These are phyloP conservation scores for Glycine latifolia DNA, from an alignment of 306 rosid species.

Conservation along the genomic window DNA sequence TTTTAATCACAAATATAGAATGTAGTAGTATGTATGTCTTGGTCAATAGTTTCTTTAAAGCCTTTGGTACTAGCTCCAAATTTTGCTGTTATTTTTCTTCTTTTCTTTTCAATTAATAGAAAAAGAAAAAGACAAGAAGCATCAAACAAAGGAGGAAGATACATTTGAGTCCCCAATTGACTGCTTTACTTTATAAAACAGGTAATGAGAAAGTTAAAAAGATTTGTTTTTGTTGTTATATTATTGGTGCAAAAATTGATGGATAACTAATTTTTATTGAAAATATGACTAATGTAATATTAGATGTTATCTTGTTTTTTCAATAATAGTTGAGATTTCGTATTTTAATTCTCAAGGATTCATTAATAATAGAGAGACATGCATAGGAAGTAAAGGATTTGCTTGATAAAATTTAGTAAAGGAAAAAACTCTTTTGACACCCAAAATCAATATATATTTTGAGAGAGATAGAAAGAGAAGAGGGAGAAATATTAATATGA, in stretches of 20 bases:
- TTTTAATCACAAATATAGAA: conserved; percentile 19
- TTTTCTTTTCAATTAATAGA: not conserved
- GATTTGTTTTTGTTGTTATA: too few species aligned
- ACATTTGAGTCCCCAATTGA: not conserved
- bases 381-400: not conserved
- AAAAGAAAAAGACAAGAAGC: not conserved
- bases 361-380: not conserved
- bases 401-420: not conserved
- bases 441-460: too few species aligned
- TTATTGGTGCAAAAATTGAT: too few species aligned
- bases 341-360: not conserved
- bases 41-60: conserved; percentile 31
- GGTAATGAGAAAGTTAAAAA: too few species aligned
- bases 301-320: too few species aligned
- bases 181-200: too few species aligned
- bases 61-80: not conserved
- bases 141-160: not conserved
- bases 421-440: too few species aligned
- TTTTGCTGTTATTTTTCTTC: not conserved
- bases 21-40: not conserved
- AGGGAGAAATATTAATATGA: too few species aligned
- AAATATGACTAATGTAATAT: too few species aligned
- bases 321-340: not conserved
- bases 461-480: too few species aligned
- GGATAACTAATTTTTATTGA: too few species aligned